phyloP scores from a whole-genome alignment of 2,329 filamentous ascomycete species.

The Nectriaceae sp. region DNA sequence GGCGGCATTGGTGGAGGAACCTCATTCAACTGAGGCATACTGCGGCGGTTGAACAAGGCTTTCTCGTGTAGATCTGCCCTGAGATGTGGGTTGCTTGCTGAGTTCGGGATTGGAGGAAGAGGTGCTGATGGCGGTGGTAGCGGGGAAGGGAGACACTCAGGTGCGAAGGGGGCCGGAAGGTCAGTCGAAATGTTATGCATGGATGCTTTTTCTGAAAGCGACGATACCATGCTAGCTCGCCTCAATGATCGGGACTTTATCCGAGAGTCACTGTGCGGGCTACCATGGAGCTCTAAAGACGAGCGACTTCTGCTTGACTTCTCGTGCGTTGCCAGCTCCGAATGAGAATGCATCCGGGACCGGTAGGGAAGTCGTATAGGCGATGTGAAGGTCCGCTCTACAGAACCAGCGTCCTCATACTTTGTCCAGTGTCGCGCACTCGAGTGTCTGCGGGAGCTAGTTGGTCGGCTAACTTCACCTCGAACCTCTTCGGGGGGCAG shows the following conservation, averaged over 20 bases:
- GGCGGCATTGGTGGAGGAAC: conserved; percentile 57
- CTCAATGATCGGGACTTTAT: conserved; percentile 24
- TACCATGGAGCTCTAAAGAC: conserved; percentile 34
- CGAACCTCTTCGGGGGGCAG: conserved; percentile 15
- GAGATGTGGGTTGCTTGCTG: conserved; percentile 22
- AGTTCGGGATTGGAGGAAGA: conserved; percentile 33
- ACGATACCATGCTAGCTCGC: conserved; percentile 31
- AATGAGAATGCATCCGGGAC: conserved; percentile 23
- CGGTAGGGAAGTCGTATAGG: conserved; percentile 15
- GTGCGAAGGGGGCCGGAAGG: conserved; percentile 24
- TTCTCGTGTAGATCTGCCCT: conserved; percentile 23
- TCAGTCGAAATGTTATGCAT: conserved; percentile 25
- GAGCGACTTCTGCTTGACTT: conserved; percentile 30
- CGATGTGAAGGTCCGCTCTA: conserved; percentile 13
- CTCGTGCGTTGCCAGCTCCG: conserved; percentile 16
- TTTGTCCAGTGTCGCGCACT: conserved; percentile 34
- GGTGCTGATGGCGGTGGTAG: conserved; percentile 33
- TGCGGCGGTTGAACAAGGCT: conserved; percentile 41
- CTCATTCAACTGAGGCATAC: conserved; percentile 52
- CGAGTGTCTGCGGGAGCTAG: conserved; percentile 33
- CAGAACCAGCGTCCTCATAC: conserved; percentile 14
- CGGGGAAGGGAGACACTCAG: conserved; percentile 24
- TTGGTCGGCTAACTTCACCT: conserved; percentile 17
- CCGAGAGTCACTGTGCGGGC: conserved; percentile 22
- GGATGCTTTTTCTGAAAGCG: conserved; percentile 27